These are phyloP conservation scores for Litsea cubeba DNA, from an alignment of 164 flowering plant species.

Conservation along the genomic window DNA sequence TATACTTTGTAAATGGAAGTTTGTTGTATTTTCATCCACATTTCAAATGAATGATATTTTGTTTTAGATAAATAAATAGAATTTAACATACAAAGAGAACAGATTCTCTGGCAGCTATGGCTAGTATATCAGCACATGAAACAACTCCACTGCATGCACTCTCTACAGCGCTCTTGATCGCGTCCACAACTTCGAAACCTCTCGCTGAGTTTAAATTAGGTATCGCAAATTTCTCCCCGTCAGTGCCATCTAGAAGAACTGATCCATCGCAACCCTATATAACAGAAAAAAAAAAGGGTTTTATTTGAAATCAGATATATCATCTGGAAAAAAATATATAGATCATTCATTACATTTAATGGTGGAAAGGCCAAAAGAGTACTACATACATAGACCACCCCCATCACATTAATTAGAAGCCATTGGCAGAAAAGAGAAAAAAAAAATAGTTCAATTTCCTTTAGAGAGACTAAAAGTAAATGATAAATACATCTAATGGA, in stretches of 20 bases:
- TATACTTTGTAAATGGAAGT: neutral
- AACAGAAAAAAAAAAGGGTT: neutral
- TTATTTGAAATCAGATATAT: neutral
- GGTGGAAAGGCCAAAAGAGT: too few relatives aligned
- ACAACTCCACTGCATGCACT: conserved; percentile 60
- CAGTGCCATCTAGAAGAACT: conserved; percentile 56
- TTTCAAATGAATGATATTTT: neutral
- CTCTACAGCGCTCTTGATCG: conserved; percentile 66
- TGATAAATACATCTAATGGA: too few relatives aligned
- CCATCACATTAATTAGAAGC: neutral
- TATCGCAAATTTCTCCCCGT: conserved; percentile 52
- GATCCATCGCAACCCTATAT: conserved; percentile 86
- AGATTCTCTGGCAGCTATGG: conserved; percentile 68
- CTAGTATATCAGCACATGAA: conserved; percentile 83
- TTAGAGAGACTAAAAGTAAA: too few relatives aligned
- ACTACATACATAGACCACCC: neutral
- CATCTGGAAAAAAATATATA: too few relatives aligned
- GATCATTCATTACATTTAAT: too few relatives aligned
- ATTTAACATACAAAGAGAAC: conserved; percentile 43
- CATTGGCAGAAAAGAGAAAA: neutral
- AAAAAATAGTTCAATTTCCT: neutral
- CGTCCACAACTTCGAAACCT: conserved; percentile 71
- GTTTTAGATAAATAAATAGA: neutral
- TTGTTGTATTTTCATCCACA: too few relatives aligned
- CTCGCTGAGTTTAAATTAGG: conserved; percentile 63